Conservation (phyloP, 2,329 filamentous ascomycete genomes). For the Cladosporium sp. region DNA sequence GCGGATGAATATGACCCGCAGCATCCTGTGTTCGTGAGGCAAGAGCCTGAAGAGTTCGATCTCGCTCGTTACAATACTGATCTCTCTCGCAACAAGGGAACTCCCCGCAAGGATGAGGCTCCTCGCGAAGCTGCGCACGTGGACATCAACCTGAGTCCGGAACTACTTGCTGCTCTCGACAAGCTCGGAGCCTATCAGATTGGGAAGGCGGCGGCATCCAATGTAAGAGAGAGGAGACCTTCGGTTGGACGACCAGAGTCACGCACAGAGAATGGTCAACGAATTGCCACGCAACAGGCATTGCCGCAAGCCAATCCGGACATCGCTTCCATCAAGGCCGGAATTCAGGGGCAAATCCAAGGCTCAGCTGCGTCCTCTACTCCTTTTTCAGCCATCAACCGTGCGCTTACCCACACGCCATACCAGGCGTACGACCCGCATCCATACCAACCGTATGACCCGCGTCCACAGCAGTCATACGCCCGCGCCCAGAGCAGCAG, state of each 20-base stretch:
- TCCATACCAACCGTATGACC: conserved; percentile 2
- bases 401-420: conserved; percentile 15
- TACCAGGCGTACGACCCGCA: conserved; percentile 11
- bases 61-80: conserved; percentile 27
- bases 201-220: not conserved
- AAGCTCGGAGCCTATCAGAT: conserved; percentile 6
- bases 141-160: conserved; percentile 16
- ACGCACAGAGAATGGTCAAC: not conserved
- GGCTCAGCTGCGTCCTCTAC: conserved; percentile 6
- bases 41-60: conserved; percentile 15
- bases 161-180: conserved; percentile 22
- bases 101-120: not conserved
- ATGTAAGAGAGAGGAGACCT: conserved; percentile 14
- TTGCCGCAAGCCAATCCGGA: conserved; percentile 16
- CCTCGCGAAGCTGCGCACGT: not conserved
- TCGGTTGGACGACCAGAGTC: conserved; percentile 16
- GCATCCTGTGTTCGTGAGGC: conserved; percentile 28
- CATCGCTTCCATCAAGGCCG: conserved; percentile 27
- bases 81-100: conserved; percentile 17
- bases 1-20: conserved; percentile 47
- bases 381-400: conserved; percentile 13
- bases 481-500: conserved; percentile 12
- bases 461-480: conserved; percentile 4
- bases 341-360: not conserved
- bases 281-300: not conserved